Evolutionary conservation across 306 rosid species (phyloP), one percentile per base, ranked within the genome.

Genomic region (Pyrus bretschneideri): DNA sequence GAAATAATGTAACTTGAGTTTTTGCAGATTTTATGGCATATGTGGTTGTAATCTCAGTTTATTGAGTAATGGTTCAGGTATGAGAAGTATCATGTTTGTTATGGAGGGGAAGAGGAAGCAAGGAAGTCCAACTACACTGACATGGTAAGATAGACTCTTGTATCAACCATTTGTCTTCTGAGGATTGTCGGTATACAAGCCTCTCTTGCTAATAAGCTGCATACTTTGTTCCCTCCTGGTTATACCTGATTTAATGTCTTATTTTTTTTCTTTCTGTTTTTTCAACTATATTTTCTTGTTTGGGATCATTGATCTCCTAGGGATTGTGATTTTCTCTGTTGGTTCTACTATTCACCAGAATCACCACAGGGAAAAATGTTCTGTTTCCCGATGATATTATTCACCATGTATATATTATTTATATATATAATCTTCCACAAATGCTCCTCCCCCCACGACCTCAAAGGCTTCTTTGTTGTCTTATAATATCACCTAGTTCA

Each of bases 51-150:
- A 40, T 72, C 64, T 61, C 74, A 51, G 58, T 76, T 63, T 67
- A 52, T 12, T 57, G 64, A 66, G 31, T 29, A 57, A 73, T 87
- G 84, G 66, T 71, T 77, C 87, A 95, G 98, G 93, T 95, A 95
- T 70, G 98, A 95, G 90, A 95, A 95, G 81, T 95, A 95, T 73
- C 98, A 95, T 81, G 96, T 78, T 75, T 86, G 40, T 77, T 79
- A 92, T 74, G 98, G 98, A 77, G 98, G 97, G 33, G 84, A 84
- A 71, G 91, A 92, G 81, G 93, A 89, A 77, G 96, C 86, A 10
- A 91, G 98, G 72, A 90, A 92, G 81, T 84, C 98, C 62, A 88
- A 92, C 82, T 94, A 90, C 71, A 81, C 82, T 59, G 97, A 94
- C 84, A 94, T 94, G 98, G 98, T 94, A 88, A 87, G 87, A 58